These are phyloP conservation scores for Lodderomyces oxycetoniae DNA, from an alignment of 1,139 yeast species.

Conservation along the genomic window DNA sequence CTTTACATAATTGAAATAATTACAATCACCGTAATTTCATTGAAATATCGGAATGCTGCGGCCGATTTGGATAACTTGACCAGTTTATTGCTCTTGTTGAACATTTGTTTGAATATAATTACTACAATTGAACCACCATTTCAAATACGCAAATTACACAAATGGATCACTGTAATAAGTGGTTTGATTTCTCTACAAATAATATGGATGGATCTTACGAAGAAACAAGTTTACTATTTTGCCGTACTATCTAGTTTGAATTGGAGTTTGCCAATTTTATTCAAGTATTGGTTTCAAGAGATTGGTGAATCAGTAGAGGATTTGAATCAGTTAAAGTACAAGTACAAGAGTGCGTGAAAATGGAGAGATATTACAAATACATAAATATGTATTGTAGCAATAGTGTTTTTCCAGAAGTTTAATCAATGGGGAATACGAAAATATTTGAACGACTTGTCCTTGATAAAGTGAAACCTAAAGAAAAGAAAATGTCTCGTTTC, in stretches of 20 bases:
- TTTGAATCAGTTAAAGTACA: constrained; percentile 18
- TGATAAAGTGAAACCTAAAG: too few relatives aligned
- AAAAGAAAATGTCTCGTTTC: too few relatives aligned
- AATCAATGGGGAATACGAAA: too few relatives aligned
- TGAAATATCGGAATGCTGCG: too few relatives aligned
- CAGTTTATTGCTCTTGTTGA: neutral
- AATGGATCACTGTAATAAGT: constrained; percentile 1
- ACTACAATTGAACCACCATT: neutral
- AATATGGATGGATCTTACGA: neutral
- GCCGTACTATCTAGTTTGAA: constrained; percentile 17
- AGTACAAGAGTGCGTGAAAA: constrained; percentile 20
- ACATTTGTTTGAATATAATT: neutral
- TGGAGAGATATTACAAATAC: neutral
- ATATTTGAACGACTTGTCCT: too few relatives aligned
- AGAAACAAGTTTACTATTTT: constrained; percentile 4
- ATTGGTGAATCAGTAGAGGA: constrained; percentile 13
- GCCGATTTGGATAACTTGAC: constrained; percentile 3
- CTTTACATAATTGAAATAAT: constrained; percentile 8
- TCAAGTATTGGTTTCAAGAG: constrained; percentile 14
- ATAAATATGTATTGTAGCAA: too few relatives aligned
- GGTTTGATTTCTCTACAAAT: constrained; percentile 4
- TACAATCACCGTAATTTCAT: constrained; percentile 1
- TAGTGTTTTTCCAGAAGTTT: too few relatives aligned
- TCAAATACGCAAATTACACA: neutral
- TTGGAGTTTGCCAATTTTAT: constrained; percentile 12